A percentile compares a stretch with the other conserved stretches of the same genome.
These are phyloP conservation scores for Tuber magnatum DNA, from an alignment of 495 filamentous ascomycete species.

Conservation along the genomic window DNA sequence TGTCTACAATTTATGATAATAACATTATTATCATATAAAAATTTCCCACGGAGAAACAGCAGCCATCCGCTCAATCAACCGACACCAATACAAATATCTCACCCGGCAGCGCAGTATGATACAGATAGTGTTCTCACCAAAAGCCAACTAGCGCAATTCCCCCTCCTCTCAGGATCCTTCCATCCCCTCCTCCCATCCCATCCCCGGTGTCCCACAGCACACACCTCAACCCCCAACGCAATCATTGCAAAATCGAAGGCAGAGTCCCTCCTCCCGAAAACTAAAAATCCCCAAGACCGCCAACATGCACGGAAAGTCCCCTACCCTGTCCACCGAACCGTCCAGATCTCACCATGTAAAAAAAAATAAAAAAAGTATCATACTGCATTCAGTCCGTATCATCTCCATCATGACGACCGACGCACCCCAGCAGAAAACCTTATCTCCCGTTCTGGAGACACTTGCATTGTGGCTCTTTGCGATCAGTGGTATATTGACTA, in stretches of 20 bases:
- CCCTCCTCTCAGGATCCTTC: background rate
- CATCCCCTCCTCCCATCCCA: no score
- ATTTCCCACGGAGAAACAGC: background rate
- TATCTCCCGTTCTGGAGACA: conserved; percentile 75
- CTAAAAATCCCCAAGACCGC: background rate
- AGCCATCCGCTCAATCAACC: background rate
- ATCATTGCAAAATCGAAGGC: background rate
- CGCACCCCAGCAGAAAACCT: no score
- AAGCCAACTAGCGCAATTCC: background rate
- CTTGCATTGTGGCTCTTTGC: conserved; percentile 84
- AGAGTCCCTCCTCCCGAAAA: background rate
- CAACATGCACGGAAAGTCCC: background rate
- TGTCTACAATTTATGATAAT: background rate
- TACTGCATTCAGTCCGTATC: no score
- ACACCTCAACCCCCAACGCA: background rate
- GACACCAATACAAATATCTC: background rate
- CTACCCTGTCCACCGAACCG: background rate
- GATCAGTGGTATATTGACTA: conserved; percentile 98
- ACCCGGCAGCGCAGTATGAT: background rate
- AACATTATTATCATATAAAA: no score
- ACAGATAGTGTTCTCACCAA: background rate
- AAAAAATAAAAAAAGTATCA: no score
- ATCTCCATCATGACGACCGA: no score
- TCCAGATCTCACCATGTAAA: background rate
- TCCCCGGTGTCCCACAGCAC: background rate